phyloP scores from a whole-genome alignment of 2,329 filamentous ascomycete species.

The Penicillium sp. region DNA sequence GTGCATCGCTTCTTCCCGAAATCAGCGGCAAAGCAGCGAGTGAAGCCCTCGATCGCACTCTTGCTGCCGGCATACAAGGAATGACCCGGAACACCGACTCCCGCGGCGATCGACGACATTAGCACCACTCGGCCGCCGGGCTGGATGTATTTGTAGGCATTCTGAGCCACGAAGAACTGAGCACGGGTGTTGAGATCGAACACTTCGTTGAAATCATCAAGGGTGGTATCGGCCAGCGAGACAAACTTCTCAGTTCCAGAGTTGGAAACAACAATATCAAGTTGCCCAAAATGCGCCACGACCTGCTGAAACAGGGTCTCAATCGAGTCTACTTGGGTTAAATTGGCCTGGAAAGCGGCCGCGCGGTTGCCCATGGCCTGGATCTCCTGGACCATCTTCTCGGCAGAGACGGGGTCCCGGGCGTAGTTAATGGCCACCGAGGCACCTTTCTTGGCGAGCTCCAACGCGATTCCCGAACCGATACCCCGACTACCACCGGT shows the following conservation, averaged over 20 bases:
- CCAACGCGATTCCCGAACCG: slow-evolving; percentile 43
- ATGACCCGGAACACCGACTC: slow-evolving; percentile 67
- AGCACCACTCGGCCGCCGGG: slow-evolving; percentile 71
- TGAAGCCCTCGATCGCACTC: slow-evolving; percentile 75
- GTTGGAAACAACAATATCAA: slow-evolving; percentile 49
- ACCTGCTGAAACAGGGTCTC: slow-evolving; percentile 63
- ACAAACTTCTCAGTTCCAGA: slow-evolving; percentile 50
- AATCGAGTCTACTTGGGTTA: slow-evolving; percentile 64
- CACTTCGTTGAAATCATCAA: slow-evolving; percentile 49
- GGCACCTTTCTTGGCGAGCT: slow-evolving; percentile 42
- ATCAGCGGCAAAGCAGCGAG: slow-evolving; percentile 71
- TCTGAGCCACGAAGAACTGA: slow-evolving; percentile 64
- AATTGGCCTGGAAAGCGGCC: slow-evolving; percentile 66
- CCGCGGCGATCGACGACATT: slow-evolving; percentile 70
- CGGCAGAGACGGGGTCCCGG: slow-evolving; percentile 63
- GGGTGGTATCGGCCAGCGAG: slow-evolving; percentile 22
- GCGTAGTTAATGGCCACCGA: slow-evolving; percentile 47
- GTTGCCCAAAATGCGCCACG: slow-evolving; percentile 54
- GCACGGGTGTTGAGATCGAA: slow-evolving; percentile 63
- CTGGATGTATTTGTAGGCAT: slow-evolving; percentile 69
- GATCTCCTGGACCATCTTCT: slow-evolving; percentile 66
- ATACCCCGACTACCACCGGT: slow-evolving; percentile 42
- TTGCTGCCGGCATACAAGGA: slow-evolving; percentile 74
- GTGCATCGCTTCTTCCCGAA: slow-evolving; percentile 57
- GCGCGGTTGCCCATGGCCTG: slow-evolving; percentile 64